Evolutionary conservation across 1,284 basidiomycete genomes (phyloP).

Genomic region (Rhodotorula sp.): DNA sequence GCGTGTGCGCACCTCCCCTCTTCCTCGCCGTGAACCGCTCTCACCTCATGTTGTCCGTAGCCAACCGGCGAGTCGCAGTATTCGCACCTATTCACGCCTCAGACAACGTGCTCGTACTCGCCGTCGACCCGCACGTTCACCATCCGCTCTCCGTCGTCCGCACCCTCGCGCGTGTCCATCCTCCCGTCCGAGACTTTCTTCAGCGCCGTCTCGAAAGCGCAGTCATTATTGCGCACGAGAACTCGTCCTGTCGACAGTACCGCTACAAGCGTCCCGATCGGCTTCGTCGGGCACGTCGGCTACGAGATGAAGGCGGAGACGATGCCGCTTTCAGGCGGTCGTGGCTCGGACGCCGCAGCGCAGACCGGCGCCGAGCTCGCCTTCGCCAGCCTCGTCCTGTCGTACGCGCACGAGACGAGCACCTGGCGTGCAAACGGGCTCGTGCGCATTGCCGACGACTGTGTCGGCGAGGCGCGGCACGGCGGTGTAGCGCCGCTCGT

Average conservation of each 20-base stretch:
- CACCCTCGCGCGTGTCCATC: background rate
- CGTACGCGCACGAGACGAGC: conserved; percentile 49
- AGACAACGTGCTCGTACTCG: conserved; percentile 27
- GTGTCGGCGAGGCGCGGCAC: background rate
- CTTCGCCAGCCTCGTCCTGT: conserved; percentile 52
- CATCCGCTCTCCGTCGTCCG: background rate
- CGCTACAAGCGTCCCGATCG: conserved; percentile 35
- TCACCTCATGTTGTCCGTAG: background rate
- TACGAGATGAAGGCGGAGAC: conserved; percentile 61
- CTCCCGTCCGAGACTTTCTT: background rate
- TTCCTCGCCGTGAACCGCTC: background rate
- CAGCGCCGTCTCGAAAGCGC: background rate
- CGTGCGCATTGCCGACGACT: conserved; percentile 26
- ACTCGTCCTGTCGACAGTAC: background rate
- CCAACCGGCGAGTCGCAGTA: conserved; percentile 33
- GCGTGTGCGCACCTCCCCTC: conserved; percentile 25
- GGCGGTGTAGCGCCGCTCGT: background rate
- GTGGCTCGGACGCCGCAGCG: no score
- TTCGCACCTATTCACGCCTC: conserved; percentile 30
- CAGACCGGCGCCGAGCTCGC: conserved; percentile 52
- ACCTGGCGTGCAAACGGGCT: conserved; percentile 55
- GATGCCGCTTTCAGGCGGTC: conserved; percentile 41
- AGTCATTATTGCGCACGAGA: background rate
- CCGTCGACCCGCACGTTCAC: conserved; percentile 1
- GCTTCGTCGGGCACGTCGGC: conserved; percentile 59